A percentile compares a stretch with the other conserved stretches of the same genome.
phyloP scores from a whole-genome alignment of 1,284 basidiomycete genomes.

The Singerocomus inundabilis region DNA sequence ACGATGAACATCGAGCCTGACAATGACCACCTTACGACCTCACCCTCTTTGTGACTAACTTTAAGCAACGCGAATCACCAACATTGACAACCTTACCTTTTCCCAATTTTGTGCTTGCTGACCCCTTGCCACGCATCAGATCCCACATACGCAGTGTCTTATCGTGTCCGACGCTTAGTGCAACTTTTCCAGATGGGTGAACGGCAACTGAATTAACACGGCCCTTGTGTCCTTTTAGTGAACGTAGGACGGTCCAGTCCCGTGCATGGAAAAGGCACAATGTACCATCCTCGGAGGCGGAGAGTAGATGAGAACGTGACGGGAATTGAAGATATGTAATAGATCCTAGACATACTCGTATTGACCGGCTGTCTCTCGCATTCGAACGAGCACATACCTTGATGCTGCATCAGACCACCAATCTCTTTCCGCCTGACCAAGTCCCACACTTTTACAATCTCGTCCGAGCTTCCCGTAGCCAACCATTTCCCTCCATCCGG shows the following conservation, averaged over 20 bases:
- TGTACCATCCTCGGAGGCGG: constrained; percentile 88
- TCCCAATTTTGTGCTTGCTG: constrained; percentile 84
- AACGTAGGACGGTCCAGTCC: constrained; percentile 89
- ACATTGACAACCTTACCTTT: constrained; percentile 54
- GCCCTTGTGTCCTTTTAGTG: constrained; percentile 91
- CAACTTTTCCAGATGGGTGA: constrained; percentile 91
- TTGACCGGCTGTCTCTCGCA: not conserved
- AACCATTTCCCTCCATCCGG: constrained; percentile 92
- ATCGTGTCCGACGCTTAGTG: constrained; percentile 89
- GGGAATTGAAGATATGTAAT: constrained; percentile 90
- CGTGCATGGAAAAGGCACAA: constrained; percentile 88
- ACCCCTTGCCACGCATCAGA: constrained; percentile 90
- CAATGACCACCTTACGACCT: constrained; percentile 81
- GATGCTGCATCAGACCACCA: constrained; percentile 89
- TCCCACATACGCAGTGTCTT: constrained; percentile 96
- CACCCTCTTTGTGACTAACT: constrained; percentile 62
- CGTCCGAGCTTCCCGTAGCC: constrained; percentile 91
- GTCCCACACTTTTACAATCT: constrained; percentile 98
- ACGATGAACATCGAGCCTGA: constrained; percentile 78
- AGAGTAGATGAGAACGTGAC: constrained; percentile 84
- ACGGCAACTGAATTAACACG: constrained; percentile 88
- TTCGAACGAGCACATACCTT: constrained; percentile 56
- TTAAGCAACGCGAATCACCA: constrained; percentile 12
- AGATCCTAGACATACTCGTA: constrained; percentile 54
- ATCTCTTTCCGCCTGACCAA: constrained; percentile 87